A percentile compares a stretch with the other conserved stretches of the same genome.
phyloP scores from a whole-genome alignment of 23 red algal genomes.

The Gracilaria gracilis region DNA sequence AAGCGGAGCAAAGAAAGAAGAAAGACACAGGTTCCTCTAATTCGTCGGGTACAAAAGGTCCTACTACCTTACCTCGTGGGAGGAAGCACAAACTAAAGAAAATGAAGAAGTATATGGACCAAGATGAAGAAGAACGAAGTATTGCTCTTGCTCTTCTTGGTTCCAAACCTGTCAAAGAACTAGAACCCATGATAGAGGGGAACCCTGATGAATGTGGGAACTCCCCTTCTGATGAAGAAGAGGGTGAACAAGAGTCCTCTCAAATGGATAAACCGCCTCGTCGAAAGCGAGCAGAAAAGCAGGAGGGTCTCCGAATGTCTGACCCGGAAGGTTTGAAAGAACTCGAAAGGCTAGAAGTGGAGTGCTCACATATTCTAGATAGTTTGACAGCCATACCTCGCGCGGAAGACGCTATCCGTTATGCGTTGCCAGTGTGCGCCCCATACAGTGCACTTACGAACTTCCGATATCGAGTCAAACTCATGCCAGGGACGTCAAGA shows the following conservation, averaged over 20 bases:
- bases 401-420: constrained; percentile 73
- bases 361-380: constrained; percentile 47
- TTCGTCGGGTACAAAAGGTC: not conserved
- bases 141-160: constrained; percentile 91
- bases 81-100: constrained; percentile 90
- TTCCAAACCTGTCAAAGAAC: constrained; percentile 67
- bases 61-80: constrained; percentile 75
- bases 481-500: constrained; percentile 91
- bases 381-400: constrained; percentile 85
- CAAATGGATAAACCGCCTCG: not conserved
- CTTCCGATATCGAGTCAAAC: constrained; percentile 93
- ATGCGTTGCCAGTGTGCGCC: constrained; percentile 90
- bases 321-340: constrained; percentile 63
- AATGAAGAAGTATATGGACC: constrained; percentile 95
- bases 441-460: constrained; percentile 82
- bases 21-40: constrained; percentile 17
- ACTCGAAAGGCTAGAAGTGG: constrained; percentile 58
- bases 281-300: constrained; percentile 34
- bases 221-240: not conserved
- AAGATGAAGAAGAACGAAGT: constrained; percentile 89
- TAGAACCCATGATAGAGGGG: constrained; percentile 3
- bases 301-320: constrained; percentile 48
- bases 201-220: constrained; percentile 23
- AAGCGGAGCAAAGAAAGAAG: not conserved
- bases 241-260: constrained; percentile 1